Evolutionary conservation across 1,284 basidiomycete genomes (phyloP).

Genomic region (Naganishia sp.): DNA sequence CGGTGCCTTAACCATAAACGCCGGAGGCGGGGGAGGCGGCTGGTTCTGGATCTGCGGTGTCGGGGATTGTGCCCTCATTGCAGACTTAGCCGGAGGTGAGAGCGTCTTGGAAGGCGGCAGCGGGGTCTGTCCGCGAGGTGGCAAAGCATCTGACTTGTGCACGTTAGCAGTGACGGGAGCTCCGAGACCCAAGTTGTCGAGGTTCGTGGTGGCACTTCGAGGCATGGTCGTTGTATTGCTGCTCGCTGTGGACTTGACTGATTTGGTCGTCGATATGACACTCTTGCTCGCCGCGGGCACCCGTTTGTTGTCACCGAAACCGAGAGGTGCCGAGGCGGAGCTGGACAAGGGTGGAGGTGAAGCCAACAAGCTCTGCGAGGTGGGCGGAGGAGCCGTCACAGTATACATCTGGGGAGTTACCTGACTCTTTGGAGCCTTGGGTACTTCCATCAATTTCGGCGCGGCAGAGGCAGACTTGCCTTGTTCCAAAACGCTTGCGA

Average conservation of each 20-base stretch:
- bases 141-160: constrained; percentile 2
- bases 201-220: constrained; percentile 21
- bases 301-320: constrained; percentile 11
- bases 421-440: constrained; percentile 50
- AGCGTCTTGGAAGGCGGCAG: constrained; percentile 46
- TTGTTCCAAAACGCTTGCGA: constrained; percentile 30
- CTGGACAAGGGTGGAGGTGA: constrained; percentile 32
- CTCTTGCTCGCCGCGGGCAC: neutral
- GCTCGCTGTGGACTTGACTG: constrained; percentile 10
- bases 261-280: neutral
- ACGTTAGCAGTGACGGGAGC: constrained; percentile 2
- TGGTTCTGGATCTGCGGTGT: constrained; percentile 8
- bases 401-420: constrained; percentile 44
- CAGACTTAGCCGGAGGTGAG: constrained; percentile 52
- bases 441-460: constrained; percentile 51
- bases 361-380: constrained; percentile 23
- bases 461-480: constrained; percentile 35
- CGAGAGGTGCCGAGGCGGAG: constrained; percentile 27
- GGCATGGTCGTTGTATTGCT: constrained; percentile 18
- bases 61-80: constrained; percentile 45
- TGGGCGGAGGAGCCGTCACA: constrained; percentile 31
- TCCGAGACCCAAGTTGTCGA: constrained; percentile 21
- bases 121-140: constrained; percentile 38
- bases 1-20: constrained; percentile 32
- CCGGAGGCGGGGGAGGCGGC: constrained; percentile 19